Evolutionary conservation across 495 filamentous ascomycete genomes (phyloP).

Genomic region (Entonaema liquescens): DNA sequence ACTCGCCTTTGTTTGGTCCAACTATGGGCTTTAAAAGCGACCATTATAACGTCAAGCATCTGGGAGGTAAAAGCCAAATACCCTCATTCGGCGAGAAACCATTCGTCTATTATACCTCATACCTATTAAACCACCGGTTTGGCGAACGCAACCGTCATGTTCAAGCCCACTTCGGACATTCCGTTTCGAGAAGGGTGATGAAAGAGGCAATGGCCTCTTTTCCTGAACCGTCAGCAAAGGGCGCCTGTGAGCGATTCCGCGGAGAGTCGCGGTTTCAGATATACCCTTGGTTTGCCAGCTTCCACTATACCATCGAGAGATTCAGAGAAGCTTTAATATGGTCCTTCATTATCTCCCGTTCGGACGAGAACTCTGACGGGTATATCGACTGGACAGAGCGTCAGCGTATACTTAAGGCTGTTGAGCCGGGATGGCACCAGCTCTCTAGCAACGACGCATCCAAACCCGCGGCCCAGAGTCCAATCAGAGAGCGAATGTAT

Average conservation of each 20-base stretch:
- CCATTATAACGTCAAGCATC: constrained; percentile 50
- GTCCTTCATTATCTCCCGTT: constrained; percentile 54
- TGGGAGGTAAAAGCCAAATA: constrained; percentile 39
- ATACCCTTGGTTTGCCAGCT: constrained; percentile 53
- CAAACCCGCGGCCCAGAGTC: constrained; percentile 42
- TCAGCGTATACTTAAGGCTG: constrained; percentile 44
- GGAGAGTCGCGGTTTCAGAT: constrained; percentile 54
- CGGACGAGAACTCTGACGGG: constrained; percentile 50
- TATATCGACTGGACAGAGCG: constrained; percentile 52
- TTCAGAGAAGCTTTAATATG: constrained; percentile 54
- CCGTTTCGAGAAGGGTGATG: constrained; percentile 50
- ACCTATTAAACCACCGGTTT: constrained; percentile 55
- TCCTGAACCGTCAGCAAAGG: constrained; percentile 49
- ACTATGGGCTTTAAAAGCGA: constrained; percentile 55
- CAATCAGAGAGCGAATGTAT: constrained; percentile 47
- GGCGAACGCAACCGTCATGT: constrained; percentile 55
- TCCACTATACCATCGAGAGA: constrained; percentile 57
- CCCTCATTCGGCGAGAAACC: constrained; percentile 57
- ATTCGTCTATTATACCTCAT: constrained; percentile 56
- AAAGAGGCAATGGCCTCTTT: constrained; percentile 53
- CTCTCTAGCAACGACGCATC: constrained; percentile 32
- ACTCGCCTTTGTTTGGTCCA: constrained; percentile 55
- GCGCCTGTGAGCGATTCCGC: constrained; percentile 53
- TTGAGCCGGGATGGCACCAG: constrained; percentile 48
- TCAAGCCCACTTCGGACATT: constrained; percentile 55